Base-by-base conservation (phyloP, 805 yeast genomes). In the Saccharomycopsis sp. region DNA sequence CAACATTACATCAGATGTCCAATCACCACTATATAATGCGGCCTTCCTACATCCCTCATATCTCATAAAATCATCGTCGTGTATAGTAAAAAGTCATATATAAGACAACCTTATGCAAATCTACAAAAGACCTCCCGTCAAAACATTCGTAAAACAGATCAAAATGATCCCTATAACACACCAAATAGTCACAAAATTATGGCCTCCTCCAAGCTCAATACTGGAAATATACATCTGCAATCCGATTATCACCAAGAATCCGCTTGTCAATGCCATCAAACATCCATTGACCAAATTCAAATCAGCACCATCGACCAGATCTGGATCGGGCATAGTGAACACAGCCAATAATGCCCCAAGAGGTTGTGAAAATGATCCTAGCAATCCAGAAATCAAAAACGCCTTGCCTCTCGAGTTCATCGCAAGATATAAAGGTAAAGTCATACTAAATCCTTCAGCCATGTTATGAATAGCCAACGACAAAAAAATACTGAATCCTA, bases 381-480 rank as follows among this genome's bases (percentile, higher is more conserved):
- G 72, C 0, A 85, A 57, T 1, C 88, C 83, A 15, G 92, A 80
- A 5, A 86, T 78, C 0, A 77, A 62, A 9, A 90, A 73, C 0
- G 97, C 96, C 63, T 81, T 78, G 25, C 72, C 65, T 52, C 89
- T 75, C 0, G 82, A 78, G 50, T 81, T 75, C 62, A 93, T 75
- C 7, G 96, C 89, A 55, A 92, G 80, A 68, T 86, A 94, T 35
- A 93, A 75, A 0, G 98, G 98, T 52, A 92, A 75, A 14, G 96
- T 89, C 88, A 93, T 92, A 15, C 94, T 83, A 69, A 94, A 91
- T 0, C 98, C 99, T 70, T 93, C 99, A 22, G 92, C 86, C 64
- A 90, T 85, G 70, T 94, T 94, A 73, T 93, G 99, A 29, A 94
- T 81, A 12, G 91, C 82, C 67, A 93, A 77, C 53, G 97, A 90